These are phyloP conservation scores for Metarhizium robertsii DNA, from an alignment of 2,329 filamentous ascomycete species.

Conservation along the genomic window DNA sequence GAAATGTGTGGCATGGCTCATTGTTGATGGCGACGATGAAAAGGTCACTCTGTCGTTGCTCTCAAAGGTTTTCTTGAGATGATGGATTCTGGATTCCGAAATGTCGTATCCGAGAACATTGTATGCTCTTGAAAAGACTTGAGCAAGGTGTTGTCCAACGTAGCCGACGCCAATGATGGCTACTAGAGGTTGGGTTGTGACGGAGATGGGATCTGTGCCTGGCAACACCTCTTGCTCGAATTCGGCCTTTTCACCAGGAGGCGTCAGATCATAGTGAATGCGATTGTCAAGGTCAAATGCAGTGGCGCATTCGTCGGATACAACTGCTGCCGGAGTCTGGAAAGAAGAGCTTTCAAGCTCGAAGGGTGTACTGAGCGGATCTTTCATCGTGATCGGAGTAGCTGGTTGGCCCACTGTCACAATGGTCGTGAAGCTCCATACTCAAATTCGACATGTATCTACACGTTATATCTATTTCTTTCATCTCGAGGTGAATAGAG, in stretches of 20 bases:
- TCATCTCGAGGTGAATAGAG: no score
- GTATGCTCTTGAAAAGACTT: constrained; percentile 30
- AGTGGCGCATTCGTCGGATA: background rate
- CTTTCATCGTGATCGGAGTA: background rate
- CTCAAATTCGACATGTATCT: no score
- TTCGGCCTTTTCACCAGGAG: constrained; percentile 21
- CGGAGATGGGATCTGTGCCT: constrained; percentile 4
- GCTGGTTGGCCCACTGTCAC: background rate
- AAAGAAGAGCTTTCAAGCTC: background rate
- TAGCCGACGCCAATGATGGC: constrained; percentile 45
- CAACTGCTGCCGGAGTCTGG: background rate
- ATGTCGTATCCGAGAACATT: constrained; percentile 40
- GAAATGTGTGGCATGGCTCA: constrained; percentile 38
- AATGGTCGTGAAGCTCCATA: no score
- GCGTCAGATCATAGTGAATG: constrained; percentile 24
- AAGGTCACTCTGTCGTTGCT: constrained; percentile 22
- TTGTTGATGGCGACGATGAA: constrained; percentile 26
- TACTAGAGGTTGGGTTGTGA: constrained; percentile 23
- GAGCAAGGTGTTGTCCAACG: constrained; percentile 39
- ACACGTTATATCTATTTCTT: no score
- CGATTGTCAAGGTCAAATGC: constrained; percentile 10
- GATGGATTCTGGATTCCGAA: constrained; percentile 26
- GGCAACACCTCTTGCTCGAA: constrained; percentile 10
- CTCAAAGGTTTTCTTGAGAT: constrained; percentile 20
- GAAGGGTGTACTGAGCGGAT: background rate